A percentile compares a stretch with the other conserved stretches of the same genome.
These are phyloP conservation scores for Cutaneotrichosporon cavernicola DNA, from an alignment of 1,284 basidiomycete genomes.

Conservation along the genomic window DNA sequence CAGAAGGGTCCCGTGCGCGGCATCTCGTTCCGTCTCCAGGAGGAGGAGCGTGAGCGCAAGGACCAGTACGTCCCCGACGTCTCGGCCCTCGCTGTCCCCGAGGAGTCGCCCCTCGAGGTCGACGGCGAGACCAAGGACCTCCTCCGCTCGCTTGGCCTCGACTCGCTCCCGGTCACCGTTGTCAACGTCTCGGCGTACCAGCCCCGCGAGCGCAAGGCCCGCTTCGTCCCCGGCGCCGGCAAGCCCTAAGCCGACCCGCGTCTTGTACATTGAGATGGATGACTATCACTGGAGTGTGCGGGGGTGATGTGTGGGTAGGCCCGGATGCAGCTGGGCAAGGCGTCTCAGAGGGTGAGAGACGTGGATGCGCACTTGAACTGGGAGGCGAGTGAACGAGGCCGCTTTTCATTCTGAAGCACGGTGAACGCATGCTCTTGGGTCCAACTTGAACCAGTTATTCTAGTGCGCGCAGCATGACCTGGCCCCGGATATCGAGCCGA, in stretches of 20 bases:
- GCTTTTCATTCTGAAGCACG: too few relatives aligned
- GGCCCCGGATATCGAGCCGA: too few relatives aligned
- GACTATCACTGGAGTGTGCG: constrained; percentile 18
- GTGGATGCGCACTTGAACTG: not conserved
- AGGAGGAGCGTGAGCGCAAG: constrained; percentile 99
- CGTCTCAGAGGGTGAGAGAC: not conserved
- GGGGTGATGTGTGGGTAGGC: not conserved
- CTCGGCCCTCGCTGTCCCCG: constrained; percentile 80
- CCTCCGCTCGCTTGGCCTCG: constrained; percentile 85
- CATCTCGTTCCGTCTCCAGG: constrained; percentile 99
- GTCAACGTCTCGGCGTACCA: constrained; percentile 63
- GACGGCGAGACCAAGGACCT: constrained; percentile 92
- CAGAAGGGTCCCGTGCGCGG: constrained; percentile 98
- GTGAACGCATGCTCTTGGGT: too few relatives aligned
- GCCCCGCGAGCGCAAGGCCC: constrained; percentile 71
- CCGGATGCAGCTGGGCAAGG: constrained; percentile 1
- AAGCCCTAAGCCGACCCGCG: constrained; percentile 23
- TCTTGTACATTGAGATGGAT: constrained; percentile 23
- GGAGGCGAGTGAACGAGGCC: too few relatives aligned
- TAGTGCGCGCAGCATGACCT: too few relatives aligned
- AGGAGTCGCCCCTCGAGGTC: constrained; percentile 71
- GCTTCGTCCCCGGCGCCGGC: constrained; percentile 79
- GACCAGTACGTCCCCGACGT: constrained; percentile 97
- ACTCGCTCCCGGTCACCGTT: constrained; percentile 73
- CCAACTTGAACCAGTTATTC: too few relatives aligned